Conservation (phyloP, 2,329 filamentous ascomycete species). For the Colletotrichum musicola region DNA sequence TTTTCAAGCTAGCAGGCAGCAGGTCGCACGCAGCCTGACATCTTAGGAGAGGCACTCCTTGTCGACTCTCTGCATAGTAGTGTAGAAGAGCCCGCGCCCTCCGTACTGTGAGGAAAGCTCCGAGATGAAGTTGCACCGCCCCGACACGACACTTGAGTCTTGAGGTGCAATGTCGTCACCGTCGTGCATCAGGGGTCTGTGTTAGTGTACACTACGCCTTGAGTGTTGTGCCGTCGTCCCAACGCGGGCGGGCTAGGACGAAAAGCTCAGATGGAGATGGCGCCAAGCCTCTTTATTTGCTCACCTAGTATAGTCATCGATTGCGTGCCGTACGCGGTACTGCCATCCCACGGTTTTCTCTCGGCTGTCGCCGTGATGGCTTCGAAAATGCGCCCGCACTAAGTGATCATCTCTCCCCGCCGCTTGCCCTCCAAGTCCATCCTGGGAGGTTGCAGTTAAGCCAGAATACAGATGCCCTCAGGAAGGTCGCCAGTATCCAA, state of each 20-base stretch:
- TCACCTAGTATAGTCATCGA: not conserved
- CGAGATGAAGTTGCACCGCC: not conserved
- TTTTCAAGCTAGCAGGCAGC: no score
- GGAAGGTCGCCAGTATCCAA: no score
- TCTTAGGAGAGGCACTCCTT: no score
- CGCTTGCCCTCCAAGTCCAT: no score
- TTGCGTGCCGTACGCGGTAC: not conserved
- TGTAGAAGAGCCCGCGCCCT: not conserved
- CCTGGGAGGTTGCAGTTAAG: no score
- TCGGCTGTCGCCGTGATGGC: conserved; percentile 7
- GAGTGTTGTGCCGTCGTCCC: conserved; percentile 14
- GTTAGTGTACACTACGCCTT: not conserved
- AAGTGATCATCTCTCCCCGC: not conserved
- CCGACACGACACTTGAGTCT: conserved; percentile 10
- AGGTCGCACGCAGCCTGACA: no score
- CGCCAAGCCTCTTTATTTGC: not conserved
- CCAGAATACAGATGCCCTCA: not conserved
- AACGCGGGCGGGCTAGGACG: conserved; percentile 1
- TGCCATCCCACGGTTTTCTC: not conserved
- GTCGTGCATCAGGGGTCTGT: not conserved
- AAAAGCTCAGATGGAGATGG: conserved; percentile 7
- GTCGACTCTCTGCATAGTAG: no score
- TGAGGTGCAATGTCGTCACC: conserved; percentile 25
- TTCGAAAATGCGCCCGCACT: conserved; percentile 30
- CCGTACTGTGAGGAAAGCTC: not conserved